Conservation (phyloP, 257 asterid genomes). For the Fraxinus pennsylvanica region DNA sequence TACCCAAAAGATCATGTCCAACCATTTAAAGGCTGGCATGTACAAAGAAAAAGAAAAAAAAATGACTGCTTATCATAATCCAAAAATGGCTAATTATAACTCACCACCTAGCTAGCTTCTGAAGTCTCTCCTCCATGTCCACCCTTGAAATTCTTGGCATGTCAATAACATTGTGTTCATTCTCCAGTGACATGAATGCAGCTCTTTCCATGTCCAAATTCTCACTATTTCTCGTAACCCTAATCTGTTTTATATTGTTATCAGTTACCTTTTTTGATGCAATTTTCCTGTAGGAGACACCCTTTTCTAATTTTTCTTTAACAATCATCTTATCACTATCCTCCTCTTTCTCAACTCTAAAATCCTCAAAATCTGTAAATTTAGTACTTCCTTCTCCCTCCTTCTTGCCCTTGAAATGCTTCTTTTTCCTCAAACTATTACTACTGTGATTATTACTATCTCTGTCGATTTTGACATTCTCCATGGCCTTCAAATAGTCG, state of each 20-base stretch:
- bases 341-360: conserved; percentile 28
- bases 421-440: conserved; percentile 26
- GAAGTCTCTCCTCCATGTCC: conserved; percentile 94
- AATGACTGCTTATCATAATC: neutral
- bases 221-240: conserved; percentile 26
- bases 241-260: conserved; percentile 17
- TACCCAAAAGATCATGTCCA: neutral
- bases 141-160: conserved; percentile 64
- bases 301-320: conserved; percentile 28
- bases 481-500: conserved; percentile 87
- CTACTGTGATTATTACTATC: conserved; percentile 9
- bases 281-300: conserved; percentile 22
- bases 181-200: conserved; percentile 68
- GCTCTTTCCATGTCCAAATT: conserved; percentile 56
- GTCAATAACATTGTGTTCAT: conserved; percentile 37
- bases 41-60: neutral
- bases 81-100: conserved; percentile 19
- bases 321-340: conserved; percentile 24
- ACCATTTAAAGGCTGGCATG: neutral
- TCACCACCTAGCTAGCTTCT: conserved; percentile 85
- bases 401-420: conserved; percentile 22
- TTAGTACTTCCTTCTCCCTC: neutral
- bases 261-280: conserved; percentile 12
- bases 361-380: neutral
- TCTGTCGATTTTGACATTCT: conserved; percentile 55